phyloP scores from a whole-genome alignment of 352 stramenopile genomes.

The Pythium dissimile region DNA sequence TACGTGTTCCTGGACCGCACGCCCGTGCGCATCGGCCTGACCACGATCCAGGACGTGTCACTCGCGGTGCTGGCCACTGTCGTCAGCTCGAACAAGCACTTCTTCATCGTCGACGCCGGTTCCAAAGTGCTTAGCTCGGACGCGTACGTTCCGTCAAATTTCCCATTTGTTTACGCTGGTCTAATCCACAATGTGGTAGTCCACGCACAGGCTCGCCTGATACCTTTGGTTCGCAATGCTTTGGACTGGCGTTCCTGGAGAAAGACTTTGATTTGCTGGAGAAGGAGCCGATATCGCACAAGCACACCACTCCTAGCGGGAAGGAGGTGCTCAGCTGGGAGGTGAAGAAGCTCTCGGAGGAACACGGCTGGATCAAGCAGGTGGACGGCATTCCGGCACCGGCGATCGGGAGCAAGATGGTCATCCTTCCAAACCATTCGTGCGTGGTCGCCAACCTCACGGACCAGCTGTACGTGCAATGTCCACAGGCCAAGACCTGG shows the following conservation, averaged over 20 bases:
- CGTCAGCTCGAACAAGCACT: constrained; percentile 67
- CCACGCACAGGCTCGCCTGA: constrained; percentile 22
- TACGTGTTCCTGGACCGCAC: constrained; percentile 78
- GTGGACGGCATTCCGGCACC: constrained; percentile 45
- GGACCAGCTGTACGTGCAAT: constrained; percentile 55
- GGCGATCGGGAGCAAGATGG: constrained; percentile 47
- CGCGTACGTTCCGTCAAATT: constrained; percentile 35
- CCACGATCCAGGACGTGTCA: constrained; percentile 54
- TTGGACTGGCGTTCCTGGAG: constrained; percentile 62
- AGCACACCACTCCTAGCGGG: constrained; percentile 32
- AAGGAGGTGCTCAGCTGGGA: constrained; percentile 54
- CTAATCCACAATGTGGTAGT: constrained; percentile 3
- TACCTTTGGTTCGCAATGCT: constrained; percentile 52
- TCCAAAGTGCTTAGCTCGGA: constrained; percentile 73
- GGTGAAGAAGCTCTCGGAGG: constrained; percentile 67
- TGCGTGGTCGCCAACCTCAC: constrained; percentile 70
- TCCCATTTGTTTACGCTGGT: neutral
- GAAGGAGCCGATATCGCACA: constrained; percentile 38
- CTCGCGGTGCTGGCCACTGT: constrained; percentile 59
- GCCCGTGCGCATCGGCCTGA: constrained; percentile 60
- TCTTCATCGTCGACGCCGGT: constrained; percentile 72
- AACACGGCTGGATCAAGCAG: constrained; percentile 68
- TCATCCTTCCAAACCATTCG: constrained; percentile 68
- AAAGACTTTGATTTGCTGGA: constrained; percentile 60
- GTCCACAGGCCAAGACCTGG: constrained; percentile 42